Base-by-base conservation (phyloP, 352 stramenopile genomes). In the Phytophthora colocasiae region DNA sequence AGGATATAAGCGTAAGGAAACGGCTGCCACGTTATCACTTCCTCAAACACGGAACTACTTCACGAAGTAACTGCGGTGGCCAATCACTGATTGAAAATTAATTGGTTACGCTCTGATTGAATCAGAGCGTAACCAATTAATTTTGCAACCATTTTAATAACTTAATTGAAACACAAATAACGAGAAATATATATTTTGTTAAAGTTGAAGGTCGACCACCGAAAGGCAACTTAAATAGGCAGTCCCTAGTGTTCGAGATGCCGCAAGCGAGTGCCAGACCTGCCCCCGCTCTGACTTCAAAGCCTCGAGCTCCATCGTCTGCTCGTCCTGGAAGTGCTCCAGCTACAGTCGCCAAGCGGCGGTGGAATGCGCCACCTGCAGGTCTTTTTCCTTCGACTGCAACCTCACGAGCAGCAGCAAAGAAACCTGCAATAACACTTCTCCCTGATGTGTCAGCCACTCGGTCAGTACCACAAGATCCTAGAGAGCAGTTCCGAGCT, bases 351-450 rank as follows among this genome's bases (percentile, higher is more conserved):
- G 43, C 43, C 38, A 74, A 74, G 39, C 41, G 66, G 31, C 53
- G 43, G 38, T 79, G 71, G 71, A 79, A 79, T 43, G 53, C 58
- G 4, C 62, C 66, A 29, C 71, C 71, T 6, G 15, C 58, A 31
- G 43, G 63, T 26, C 53, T 76, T n/a, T 79, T 76, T 34, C 66
- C 66, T 38, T 15, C 15, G 11, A 26, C 54, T 49, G 14, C 19
- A 14, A 45, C 51, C 12, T 38, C 46, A 38, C 36, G 44, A 6
- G 31, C 15, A 7, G 14, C 38, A 24, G 31, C 40, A 14, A 71
- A 55, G 26, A 48, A 50, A 14, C 44, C 19, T 22, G 12, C 58
- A 24, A 24, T 24, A 10, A 38, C 58, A 40, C 32, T 51, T 40
- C 44, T 71, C 6, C 32, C 40, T 4, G 10, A 48, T 24, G 59